These are phyloP conservation scores for Colletotrichum acutatum DNA, from an alignment of 2,329 filamentous ascomycete genomes.

Conservation along the genomic window DNA sequence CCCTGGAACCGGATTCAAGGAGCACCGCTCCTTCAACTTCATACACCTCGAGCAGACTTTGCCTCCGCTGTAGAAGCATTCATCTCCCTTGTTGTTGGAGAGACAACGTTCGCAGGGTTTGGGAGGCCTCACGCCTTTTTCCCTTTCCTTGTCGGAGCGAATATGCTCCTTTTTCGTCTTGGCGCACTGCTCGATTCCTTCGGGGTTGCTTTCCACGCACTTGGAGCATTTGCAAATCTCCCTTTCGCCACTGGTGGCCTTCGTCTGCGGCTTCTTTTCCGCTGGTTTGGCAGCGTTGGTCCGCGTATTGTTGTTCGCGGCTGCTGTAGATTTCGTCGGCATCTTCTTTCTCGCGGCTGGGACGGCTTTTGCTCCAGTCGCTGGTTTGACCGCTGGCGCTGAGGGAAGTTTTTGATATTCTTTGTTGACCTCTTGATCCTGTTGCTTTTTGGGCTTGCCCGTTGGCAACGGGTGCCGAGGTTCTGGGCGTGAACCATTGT, in stretches of 20 bases:
- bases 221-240: not conserved
- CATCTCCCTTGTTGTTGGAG: too few relatives aligned
- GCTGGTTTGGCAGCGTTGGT: not conserved
- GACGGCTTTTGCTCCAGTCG: not conserved
- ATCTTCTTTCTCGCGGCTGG: not conserved
- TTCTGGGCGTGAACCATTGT: too few relatives aligned
- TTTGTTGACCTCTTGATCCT: not conserved
- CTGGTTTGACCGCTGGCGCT: not conserved
- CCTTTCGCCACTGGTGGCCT: not conserved
- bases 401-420: accelerated
- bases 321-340: too few relatives aligned
- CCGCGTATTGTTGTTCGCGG: too few relatives aligned
- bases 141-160: not conserved
- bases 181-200: too few relatives aligned
- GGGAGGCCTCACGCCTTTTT: not conserved
- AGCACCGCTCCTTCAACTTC: not conserved
- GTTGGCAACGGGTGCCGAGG: not conserved
- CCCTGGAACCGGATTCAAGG: not conserved
- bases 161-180: not conserved
- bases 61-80: not conserved
- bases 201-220: too few relatives aligned
- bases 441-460: not conserved
- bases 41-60: not conserved
- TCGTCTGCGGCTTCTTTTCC: too few relatives aligned
- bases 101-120: not conserved